Percentiles rank a stretch among this genome's conserved stretches.
Evolutionary conservation across 352 stramenopile genomes (phyloP).

Genomic region (Globisporangium nunn): DNA sequence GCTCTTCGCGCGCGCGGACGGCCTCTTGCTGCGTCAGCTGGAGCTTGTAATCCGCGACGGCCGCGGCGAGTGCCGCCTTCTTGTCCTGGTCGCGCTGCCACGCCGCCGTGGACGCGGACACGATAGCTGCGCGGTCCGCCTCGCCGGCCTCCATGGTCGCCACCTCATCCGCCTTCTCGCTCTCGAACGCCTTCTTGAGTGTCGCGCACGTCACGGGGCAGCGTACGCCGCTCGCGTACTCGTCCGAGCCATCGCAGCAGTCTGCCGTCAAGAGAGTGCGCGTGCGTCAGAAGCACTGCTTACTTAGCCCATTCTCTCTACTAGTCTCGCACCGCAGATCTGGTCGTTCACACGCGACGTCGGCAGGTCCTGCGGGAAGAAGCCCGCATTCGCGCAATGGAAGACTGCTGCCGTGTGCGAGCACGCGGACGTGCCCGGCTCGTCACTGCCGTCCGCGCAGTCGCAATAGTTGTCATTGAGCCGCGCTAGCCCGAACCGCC

Average conservation of each 20-base stretch:
- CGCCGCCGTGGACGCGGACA: slow-evolving; percentile 21
- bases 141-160: slow-evolving; percentile 61
- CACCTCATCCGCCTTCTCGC: slow-evolving; percentile 57
- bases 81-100: slow-evolving; percentile 28
- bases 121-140: slow-evolving; percentile 32
- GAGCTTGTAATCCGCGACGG: slow-evolving; percentile 20
- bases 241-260: slow-evolving; percentile 78
- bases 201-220: slow-evolving; percentile 37
- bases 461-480: slow-evolving; percentile 96
- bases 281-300: too few relatives aligned
- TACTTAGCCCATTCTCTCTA: too few relatives aligned
- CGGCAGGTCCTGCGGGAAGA: slow-evolving; percentile 50
- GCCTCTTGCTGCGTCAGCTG: slow-evolving; percentile 37
- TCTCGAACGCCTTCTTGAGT: slow-evolving; percentile 32
- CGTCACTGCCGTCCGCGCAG: slow-evolving; percentile 87
- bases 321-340: slow-evolving; percentile 41
- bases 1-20: slow-evolving; percentile 28
- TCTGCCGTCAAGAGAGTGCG: slow-evolving; percentile 26
- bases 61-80: slow-evolving; percentile 20
- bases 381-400: slow-evolving; percentile 70
- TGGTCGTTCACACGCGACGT: slow-evolving; percentile 71
- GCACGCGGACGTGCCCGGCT: slow-evolving; percentile 85
- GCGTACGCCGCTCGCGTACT: slow-evolving; percentile 53
- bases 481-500: slow-evolving; percentile 36
- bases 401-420: slow-evolving; percentile 50